Conservation (phyloP, 441 rosid genomes). For the Bocquillonia castaneifolia region DNA sequence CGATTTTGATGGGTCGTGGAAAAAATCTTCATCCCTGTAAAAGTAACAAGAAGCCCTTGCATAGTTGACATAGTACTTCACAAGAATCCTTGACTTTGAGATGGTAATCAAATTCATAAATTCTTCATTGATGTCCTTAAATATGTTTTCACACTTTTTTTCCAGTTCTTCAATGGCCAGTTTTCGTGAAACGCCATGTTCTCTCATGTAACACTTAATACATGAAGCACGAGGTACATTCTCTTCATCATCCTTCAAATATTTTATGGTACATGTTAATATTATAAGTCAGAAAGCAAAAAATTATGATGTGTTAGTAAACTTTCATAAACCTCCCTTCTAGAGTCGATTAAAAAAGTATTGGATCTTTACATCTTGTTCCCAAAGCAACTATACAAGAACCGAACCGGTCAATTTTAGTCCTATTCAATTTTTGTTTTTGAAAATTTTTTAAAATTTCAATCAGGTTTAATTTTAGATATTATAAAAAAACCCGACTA, state of each 20-base stretch:
- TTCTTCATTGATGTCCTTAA: constrained; percentile 30
- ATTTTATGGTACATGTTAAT: too few relatives aligned
- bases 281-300: too few relatives aligned
- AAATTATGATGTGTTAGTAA: too few relatives aligned
- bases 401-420: too few relatives aligned
- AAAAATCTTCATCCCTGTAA: constrained; percentile 14
- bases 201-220: constrained; percentile 30
- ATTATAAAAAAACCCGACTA: too few relatives aligned
- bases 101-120: constrained; percentile 16
- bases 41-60: constrained; percentile 3
- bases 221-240: constrained; percentile 21
- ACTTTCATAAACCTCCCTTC: too few relatives aligned
- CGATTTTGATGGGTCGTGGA: constrained; percentile 3
- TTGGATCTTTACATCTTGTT: too few relatives aligned
- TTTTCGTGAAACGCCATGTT: constrained; percentile 13
- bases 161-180: constrained; percentile 15
- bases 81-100: constrained; percentile 9
- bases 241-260: constrained; percentile 21
- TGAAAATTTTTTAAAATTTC: too few relatives aligned
- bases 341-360: too few relatives aligned
- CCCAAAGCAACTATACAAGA: too few relatives aligned
- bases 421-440: too few relatives aligned
- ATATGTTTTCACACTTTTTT: constrained; percentile 6
- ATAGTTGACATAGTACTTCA: constrained; percentile 6
- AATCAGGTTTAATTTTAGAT: too few relatives aligned